These are phyloP conservation scores for Lactarius psammicola DNA, from an alignment of 768 basidiomycete genomes.

Conservation along the genomic window DNA sequence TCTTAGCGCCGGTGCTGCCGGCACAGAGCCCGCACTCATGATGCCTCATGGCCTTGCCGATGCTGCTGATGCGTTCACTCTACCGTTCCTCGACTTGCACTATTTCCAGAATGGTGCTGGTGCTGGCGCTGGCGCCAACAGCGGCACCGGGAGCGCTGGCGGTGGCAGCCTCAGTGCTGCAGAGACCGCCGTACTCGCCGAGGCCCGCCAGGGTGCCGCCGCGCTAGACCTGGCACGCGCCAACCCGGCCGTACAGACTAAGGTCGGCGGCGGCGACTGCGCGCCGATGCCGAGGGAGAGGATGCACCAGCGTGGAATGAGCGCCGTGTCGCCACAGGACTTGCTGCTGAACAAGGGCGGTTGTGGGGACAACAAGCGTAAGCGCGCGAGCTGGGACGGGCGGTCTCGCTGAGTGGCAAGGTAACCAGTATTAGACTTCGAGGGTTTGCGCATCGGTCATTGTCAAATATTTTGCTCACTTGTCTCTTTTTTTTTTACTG, in stretches of 20 bases:
- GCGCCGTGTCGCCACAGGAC: conserved; percentile 54
- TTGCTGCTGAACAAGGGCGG: conserved; percentile 44
- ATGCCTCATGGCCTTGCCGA: conserved; percentile 21
- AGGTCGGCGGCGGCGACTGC: conserved; percentile 26
- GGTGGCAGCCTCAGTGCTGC: conserved; percentile 11
- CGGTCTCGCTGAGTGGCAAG: conserved; percentile 32
- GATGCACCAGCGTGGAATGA: conserved; percentile 50
- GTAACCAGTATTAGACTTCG: neutral
- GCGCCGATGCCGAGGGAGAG: conserved; percentile 27
- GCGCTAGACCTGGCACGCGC: conserved; percentile 52
- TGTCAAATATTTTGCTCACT: conserved; percentile 3
- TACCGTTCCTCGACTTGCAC: conserved; percentile 74
- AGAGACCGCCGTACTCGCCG: neutral
- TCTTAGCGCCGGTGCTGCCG: conserved; percentile 14
- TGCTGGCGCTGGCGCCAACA: conserved; percentile 30
- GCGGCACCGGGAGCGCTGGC: conserved; percentile 18
- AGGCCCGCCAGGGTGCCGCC: conserved; percentile 46
- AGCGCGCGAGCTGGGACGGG: conserved; percentile 59
- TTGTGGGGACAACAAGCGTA: conserved; percentile 51
- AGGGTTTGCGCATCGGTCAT: neutral
- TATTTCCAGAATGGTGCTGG: conserved; percentile 45
- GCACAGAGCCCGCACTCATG: conserved; percentile 12
- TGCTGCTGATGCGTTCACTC: conserved; percentile 37
- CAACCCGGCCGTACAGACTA: conserved; percentile 19
- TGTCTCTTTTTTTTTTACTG: conserved; percentile 17